Base-by-base conservation (phyloP, 2,329 filamentous ascomycete species). In the Chrysoporthe puriensis region DNA sequence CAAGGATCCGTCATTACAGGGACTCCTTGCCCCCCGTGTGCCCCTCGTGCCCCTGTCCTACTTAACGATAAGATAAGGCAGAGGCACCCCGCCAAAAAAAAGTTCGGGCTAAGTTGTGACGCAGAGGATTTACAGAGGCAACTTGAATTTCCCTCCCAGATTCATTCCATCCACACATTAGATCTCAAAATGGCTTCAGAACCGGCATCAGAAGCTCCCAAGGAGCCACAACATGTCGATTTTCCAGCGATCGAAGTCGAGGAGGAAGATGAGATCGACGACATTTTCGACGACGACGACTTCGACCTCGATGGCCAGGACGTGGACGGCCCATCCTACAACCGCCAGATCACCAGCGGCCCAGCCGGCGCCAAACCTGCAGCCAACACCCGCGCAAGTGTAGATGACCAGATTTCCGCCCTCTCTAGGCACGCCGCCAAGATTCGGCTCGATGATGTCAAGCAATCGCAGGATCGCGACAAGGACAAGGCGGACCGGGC, bases 401-500 rank as follows among this genome's bases (percentile, higher is more conserved):
- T 97, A 64, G 93, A 97, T 77, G 94, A 97, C 75, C 93, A 97
- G 74, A 91, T 97, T 64, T 89, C 90, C 4, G 90, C 90, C n/a
- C 85, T 98, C 48, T 89, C 93, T 43, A 91, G 90, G 72, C 93
- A 97, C 82, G 94, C 94, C 0, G 86, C 86, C 69, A 97, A 97
- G 81, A 91, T 98, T 72, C 88, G 90, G 62, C 86, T 97, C 42
- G 91, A 94, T 75, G 87, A 83, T 69, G 85, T 87, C 71, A 87
- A 86, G 76, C 81, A 83, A 44, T 77, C 76, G 32, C 83, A 85
- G 67, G 81, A 80, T 46, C 84, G 85, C 64, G 88, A 89, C 68
- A 93, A 92, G 78, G 94, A 97, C 79, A 96, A 96, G 84, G 90
- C 92, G 66, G 95, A 99, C 77, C 89, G 96, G 68, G 95, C 96